Base-by-base conservation (phyloP, 1,139 yeast species). In the Suhomyces coccinellae region DNA sequence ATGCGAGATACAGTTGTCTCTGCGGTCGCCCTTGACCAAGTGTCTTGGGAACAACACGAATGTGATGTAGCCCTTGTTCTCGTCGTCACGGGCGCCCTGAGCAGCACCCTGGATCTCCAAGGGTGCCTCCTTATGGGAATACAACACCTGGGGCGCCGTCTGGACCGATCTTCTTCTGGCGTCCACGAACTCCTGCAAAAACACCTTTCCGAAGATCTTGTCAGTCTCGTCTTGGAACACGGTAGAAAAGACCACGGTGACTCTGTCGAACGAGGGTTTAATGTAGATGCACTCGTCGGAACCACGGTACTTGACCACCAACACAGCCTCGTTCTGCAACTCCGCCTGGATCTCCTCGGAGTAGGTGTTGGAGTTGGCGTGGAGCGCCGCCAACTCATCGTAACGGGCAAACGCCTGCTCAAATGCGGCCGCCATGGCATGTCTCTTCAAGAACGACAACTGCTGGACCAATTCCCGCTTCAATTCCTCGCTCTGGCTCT, bases 131-230 rank as follows among this genome's bases (percentile, higher is more conserved):
- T 77, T 79, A 59, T 85, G 93, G 12, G 95, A 84, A 63, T 87
- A 91, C 59, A 95, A 79, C 43, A 93, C 99, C 72, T 95, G 99
- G 17, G 99, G 99, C 2, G 99, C 97, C 43, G 95, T 91, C 69
- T 95, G 99, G 48, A 93, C 95, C 12, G 96, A 87, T 63, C 98
- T 82, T 67, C 87, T 86, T 68, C 99, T 82, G 11, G 99, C 98
- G 62, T 88, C 99, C 39, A 93, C 97, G 67, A 93, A 93, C 69
- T 93, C 99, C 67, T 93, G 99, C 55, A 93, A 72, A 63, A 95
- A 93, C 46, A 93, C 97, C 65, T 87, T 90, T 42, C 98, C 97
- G 58, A 93, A 89, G 47, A 90, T 82, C 65, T 88, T 88, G 68
- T 93, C 99, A 9, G 98, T 93, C 67, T 95, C 99, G 67, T 95